Evolutionary conservation across 1,139 yeast species (phyloP), one percentile per base, ranked within the genome.

Genomic region (Suhomyces yuchorum): DNA sequence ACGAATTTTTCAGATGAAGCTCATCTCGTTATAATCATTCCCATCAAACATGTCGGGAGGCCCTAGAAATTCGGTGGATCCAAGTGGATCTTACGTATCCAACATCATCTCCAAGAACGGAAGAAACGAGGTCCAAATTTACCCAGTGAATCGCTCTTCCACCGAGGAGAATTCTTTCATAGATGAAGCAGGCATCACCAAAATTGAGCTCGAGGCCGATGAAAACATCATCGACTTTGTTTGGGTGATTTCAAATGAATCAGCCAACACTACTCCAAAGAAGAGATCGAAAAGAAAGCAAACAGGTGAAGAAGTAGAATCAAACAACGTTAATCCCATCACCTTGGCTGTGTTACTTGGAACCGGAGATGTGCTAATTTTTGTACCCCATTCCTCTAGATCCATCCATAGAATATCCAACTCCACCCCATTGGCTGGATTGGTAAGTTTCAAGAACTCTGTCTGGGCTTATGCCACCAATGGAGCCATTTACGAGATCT

Each of bases 381-480:
- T 73, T 45, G 71, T 81, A 1, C 81, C 82, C 1, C 57, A 60
- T 32, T 63, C 66, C 22, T 70, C 70, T 46, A 70, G 66, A 24
- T 56, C 69, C 11, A 58, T 70, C 23, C 64, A 63, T 49, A 69
- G 73, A 53, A 67, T 75, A 43, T 41, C 60, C 24, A 55, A 53
- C 40, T 28, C 39, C 23, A 24, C 62, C 6, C 62, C 58, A 1
- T 51, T 67, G 3, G 51, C 28, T 41, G 59, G 32, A 42, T 59
- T 48, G 61, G 63, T 36, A 48, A 59, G 36, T 43, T 46, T 8
- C 54, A 30, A 40, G 8, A 30, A 38, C 40, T 12, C 47, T 48
- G 52, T 66, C 14, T 65, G 67, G 65, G 66, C 57, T 5, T 53
- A 58, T 30, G 47, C 54, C 17, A 49, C 50, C 15, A 48, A 55